Conservation (phyloP, 2,329 filamentous ascomycete genomes). For the Aureobasidium uvarum region DNA sequence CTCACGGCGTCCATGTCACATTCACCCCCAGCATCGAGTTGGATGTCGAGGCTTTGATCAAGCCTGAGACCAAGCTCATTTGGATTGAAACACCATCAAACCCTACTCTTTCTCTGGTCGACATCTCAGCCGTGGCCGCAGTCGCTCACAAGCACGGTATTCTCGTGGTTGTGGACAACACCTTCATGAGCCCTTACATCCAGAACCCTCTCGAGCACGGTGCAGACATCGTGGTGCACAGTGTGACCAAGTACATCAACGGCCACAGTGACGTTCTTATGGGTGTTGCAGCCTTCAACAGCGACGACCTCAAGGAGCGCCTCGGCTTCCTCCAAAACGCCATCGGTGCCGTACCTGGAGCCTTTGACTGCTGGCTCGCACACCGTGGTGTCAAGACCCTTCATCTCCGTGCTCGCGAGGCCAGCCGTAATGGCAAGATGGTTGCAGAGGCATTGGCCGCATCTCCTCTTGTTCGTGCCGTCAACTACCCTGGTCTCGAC, state of each 20-base stretch:
- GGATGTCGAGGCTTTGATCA: constrained; percentile 81
- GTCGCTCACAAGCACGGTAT: constrained; percentile 85
- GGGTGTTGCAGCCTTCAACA: constrained; percentile 96
- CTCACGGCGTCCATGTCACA: constrained; percentile 90
- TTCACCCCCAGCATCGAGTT: constrained; percentile 92
- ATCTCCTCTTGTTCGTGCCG: constrained; percentile 77
- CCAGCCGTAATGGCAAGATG: constrained; percentile 73
- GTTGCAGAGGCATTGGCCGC: constrained; percentile 75
- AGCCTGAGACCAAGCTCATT: constrained; percentile 83
- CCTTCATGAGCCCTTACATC: constrained; percentile 92
- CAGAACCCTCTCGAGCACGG: constrained; percentile 95
- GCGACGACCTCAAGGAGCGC: constrained; percentile 69
- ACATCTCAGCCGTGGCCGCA: constrained; percentile 81
- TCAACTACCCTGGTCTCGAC: constrained; percentile 92
- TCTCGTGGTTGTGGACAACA: constrained; percentile 98
- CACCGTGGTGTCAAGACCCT: constrained; percentile 96
- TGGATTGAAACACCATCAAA: constrained; percentile 98
- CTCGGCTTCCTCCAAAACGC: constrained; percentile 95
- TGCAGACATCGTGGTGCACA: constrained; percentile 92
- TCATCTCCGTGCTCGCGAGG: constrained; percentile 85
- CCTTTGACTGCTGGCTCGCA: constrained; percentile 97
- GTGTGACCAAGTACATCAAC: constrained; percentile 99
- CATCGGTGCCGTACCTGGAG: constrained; percentile 88
- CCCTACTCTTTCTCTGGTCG: constrained; percentile 87
- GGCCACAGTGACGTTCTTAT: constrained; percentile 96